Conservation (phyloP, 345 rosid species). For the Brassica napus region DNA sequence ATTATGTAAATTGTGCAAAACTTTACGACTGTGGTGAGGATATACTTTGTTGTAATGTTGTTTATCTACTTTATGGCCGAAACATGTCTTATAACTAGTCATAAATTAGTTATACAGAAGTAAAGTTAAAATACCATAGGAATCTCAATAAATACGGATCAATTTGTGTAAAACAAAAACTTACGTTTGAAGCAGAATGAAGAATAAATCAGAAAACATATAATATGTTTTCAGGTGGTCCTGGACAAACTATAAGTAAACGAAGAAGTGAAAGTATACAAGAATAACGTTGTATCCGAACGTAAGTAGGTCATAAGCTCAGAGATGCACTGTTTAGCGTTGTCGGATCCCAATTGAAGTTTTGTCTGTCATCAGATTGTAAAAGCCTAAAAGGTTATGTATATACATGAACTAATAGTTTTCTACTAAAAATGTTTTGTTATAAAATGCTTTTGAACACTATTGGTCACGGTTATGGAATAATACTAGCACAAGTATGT, state of each 20-base stretch:
- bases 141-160: neutral
- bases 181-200: neutral
- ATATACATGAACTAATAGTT: slow-evolving; percentile 4
- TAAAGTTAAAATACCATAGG: neutral
- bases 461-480: neutral
- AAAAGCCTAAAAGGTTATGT: neutral
- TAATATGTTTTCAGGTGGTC: neutral
- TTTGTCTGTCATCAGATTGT: neutral
- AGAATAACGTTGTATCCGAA: neutral
- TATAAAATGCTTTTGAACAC: neutral
- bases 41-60: neutral
- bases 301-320: neutral
- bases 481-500: neutral
- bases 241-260: neutral
- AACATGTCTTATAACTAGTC: neutral
- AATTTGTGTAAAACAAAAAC: neutral
- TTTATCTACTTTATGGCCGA: neutral
- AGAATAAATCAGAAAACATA: neutral
- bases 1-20: neutral
- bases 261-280: neutral
- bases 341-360: neutral
- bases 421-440: neutral
- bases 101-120: neutral
- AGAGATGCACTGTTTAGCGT: neutral
- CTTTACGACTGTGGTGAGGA: neutral